phyloP scores from a whole-genome alignment of 2,329 filamentous ascomycete genomes.

The Lachnellula subtilissima region DNA sequence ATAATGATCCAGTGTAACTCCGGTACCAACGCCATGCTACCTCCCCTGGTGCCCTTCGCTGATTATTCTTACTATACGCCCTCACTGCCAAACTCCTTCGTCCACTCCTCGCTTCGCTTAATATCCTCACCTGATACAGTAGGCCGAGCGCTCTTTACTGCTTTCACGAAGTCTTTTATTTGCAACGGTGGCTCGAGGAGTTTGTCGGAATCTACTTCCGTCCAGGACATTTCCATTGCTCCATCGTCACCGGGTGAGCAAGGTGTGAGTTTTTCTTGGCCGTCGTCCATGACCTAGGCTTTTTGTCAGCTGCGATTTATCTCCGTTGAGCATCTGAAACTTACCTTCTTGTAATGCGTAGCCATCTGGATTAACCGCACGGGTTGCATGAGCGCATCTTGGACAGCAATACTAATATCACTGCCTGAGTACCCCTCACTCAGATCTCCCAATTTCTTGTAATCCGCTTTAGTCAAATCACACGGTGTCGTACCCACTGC shows the following conservation, averaged over 20 bases:
- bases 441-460: constrained; percentile 69
- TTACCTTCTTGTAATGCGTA: constrained; percentile 93
- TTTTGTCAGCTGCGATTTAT: constrained; percentile 2
- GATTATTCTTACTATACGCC: constrained; percentile 40
- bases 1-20: not conserved
- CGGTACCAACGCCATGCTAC: constrained; percentile 15
- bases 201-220: constrained; percentile 76
- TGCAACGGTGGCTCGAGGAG: constrained; percentile 81
- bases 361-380: constrained; percentile 95
- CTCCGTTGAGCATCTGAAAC: not conserved
- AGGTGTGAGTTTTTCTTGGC: constrained; percentile 67
- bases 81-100: constrained; percentile 90
- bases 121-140: constrained; percentile 89
- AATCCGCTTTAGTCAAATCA: constrained; percentile 73
- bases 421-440: constrained; percentile 94
- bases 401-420: constrained; percentile 93
- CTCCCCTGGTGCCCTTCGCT: not conserved
- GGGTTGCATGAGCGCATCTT: constrained; percentile 95
- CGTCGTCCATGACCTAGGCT: constrained; percentile 64
- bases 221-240: constrained; percentile 91
- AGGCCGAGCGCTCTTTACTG: constrained; percentile 80
- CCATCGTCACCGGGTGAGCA: constrained; percentile 88
- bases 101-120: constrained; percentile 84
- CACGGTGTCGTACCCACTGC: constrained; percentile 92
- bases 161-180: constrained; percentile 89